Evolutionary conservation across 495 filamentous ascomycete species (phyloP).

Genomic region (Extremus antarcticus): DNA sequence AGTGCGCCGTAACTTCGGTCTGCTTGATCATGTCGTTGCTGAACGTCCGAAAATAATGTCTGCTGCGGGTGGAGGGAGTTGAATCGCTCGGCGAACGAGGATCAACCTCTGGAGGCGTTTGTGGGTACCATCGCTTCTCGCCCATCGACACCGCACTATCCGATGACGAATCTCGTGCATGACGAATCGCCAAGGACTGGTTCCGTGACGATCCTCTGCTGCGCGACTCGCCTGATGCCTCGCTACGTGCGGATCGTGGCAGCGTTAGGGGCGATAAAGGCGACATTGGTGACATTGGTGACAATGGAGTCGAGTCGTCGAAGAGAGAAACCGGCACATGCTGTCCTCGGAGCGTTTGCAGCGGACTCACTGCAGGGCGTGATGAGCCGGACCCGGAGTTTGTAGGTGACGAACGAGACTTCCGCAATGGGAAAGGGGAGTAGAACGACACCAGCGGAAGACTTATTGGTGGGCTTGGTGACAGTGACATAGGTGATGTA

Average conservation of each 20-base stretch:
- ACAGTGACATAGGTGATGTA: not conserved
- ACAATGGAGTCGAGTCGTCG: not conserved
- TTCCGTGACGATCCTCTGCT: not conserved
- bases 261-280: too few species aligned
- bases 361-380: too few species aligned
- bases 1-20: not conserved
- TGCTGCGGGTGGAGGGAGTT: not conserved
- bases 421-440: not conserved
- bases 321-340: not conserved
- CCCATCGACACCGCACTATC: not conserved
- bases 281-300: not conserved
- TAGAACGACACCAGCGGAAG: not conserved
- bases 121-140: not conserved
- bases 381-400: not conserved
- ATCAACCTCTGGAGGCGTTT: conserved; percentile 15
- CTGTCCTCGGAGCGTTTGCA: not conserved
- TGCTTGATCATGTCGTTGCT: conserved; percentile 3
- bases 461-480: not conserved
- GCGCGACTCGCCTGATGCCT: too few species aligned
- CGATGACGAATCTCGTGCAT: not conserved
- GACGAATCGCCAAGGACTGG: not conserved
- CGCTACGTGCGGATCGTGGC: too few species aligned
- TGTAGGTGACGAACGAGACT: not conserved
- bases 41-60: conserved; percentile 18
- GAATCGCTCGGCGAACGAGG: not conserved